Evolutionary conservation across 345 rosid species (phyloP).

Genomic region (Salix brachista): DNA sequence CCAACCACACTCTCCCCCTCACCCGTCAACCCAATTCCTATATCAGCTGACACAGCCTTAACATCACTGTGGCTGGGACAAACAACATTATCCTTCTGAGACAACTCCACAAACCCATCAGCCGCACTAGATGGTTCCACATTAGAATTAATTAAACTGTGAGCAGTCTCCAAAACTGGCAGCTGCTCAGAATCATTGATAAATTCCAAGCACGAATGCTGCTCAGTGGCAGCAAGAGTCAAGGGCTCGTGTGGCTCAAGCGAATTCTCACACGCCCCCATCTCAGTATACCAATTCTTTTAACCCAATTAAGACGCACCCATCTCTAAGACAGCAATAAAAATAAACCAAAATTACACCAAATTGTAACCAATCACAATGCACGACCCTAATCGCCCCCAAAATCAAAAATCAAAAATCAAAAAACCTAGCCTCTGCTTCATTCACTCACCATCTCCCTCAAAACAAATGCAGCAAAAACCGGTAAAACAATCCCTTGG

Average conservation of each 20-base stretch:
- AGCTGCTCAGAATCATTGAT: conserved; percentile 15
- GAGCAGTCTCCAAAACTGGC: conserved; percentile 11
- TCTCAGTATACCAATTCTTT: conserved; percentile 11
- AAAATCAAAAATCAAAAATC: background rate
- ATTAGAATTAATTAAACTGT: conserved; percentile 20
- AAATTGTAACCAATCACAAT: conserved; percentile 21
- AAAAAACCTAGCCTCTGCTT: conserved; percentile 12
- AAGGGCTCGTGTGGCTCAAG: conserved; percentile 11
- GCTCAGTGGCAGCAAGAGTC: conserved; percentile 17
- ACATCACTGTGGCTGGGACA: conserved; percentile 13
- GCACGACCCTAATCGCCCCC: conserved; percentile 31
- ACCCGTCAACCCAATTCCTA: background rate
- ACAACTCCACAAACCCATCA: conserved; percentile 18
- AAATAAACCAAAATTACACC: conserved; percentile 5
- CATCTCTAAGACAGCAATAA: background rate
- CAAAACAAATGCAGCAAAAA: background rate
- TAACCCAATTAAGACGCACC: conserved; percentile 14
- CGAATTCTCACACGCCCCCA: conserved; percentile 33
- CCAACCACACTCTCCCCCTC: conserved; percentile 6
- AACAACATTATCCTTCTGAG: conserved; percentile 16
- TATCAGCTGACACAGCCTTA: background rate
- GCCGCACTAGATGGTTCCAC: conserved; percentile 15
- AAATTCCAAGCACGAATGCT: conserved; percentile 20
- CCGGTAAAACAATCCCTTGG: conserved; percentile 7
- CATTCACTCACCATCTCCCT: background rate